Base-by-base conservation (phyloP, 1,139 yeast species). In the Taphrina pruni region DNA sequence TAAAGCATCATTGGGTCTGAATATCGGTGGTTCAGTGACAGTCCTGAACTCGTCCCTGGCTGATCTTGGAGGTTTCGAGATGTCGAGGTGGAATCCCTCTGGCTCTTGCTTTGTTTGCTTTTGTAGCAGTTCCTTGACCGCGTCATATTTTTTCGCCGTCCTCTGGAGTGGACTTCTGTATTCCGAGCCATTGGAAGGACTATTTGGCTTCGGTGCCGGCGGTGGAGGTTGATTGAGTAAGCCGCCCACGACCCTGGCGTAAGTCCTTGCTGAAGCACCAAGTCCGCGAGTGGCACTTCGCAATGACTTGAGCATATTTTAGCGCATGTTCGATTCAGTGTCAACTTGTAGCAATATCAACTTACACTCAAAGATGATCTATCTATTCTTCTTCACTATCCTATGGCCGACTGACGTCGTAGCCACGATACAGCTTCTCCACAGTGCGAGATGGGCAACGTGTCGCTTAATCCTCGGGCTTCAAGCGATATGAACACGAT, bases 171-270 rank as follows among this genome's bases (percentile, higher is more conserved):
- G 41, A 17, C 55, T 50, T 6, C 32, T 12, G 21, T 54, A 39
- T 2, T 26, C 45, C 17, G 56, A 43, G 4, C 12, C 36, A 17
- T 50, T 57, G 7, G 12, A n/a, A 11, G 38, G 36, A 7, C 50
- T 43, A 4, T 32, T 36, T n/a, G 66, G 66, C n/a, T 32, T 36
- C 14, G 66, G 66, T 26, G 66, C 43, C 2, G 60, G 50, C 20
- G 66, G 66, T 32, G 66, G 66, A n/a, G 66, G 60, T 36, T 41
- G 60, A 21, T 62, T 62, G 21, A 62, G 32, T 26, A 62, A 39
- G 60, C 66, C 66, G 5, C 66, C 66, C n/a, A 62, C 60, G 17
- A 55, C 66, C 32, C 60, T 36, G 26, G 66, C 66, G 20, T 62
- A 62, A 3, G 43, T 26, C 2, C 57, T 54, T 17, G 43, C 39